Base-by-base conservation (phyloP, 78 protist species). In the Thecamonas trahens region DNA sequence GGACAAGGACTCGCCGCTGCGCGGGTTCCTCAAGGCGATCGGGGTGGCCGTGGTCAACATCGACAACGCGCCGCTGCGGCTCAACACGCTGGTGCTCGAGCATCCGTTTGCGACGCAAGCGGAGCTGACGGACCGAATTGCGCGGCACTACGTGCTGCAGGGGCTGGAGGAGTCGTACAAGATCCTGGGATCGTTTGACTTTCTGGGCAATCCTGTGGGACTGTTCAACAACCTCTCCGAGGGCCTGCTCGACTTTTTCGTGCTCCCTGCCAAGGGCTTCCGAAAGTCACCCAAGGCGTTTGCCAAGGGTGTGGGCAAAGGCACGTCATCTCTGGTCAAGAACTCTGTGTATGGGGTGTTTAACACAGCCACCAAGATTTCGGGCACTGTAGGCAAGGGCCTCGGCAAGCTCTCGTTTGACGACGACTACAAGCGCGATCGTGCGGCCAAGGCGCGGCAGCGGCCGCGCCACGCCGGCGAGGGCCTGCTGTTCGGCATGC, bases 221-320 rank as follows among this genome's bases (percentile, higher is more conserved):
- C 53, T 83, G 20, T 73, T 77, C 0, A 74, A 83, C 47, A 60
- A 72, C 26, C 40, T 74, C 1, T 76, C 86, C 31, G 71, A 67
- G 45, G 88, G 88, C 13, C 63, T 83, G 47, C 50, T 50, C 42
- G 85, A 80, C 45, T 83, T 83, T 68, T 83, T 83, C 76, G 70
- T 69, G 38, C 86, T 83, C 38, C 88, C 88, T 31, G 84, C 80
- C 14, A 15, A 74, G 52, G 85, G 86, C 44, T 29, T 83, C 0
- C 71, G 63, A 3, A 67, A 75, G 72, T 65, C 81, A 37, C 88
- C 88, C 20, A 76, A 83, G 52, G 86, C 65, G 39, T 83, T 83
- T 74, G 88, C 87, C 9, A 17, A 55, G 1, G 88, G 88, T 35
- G 45, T 83, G 22, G 45, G 71, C 7, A 81, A 72, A n/a, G 85